Base-by-base conservation (phyloP, 2,329 filamentous ascomycete genomes). In the Hypoxylon sp. region DNA sequence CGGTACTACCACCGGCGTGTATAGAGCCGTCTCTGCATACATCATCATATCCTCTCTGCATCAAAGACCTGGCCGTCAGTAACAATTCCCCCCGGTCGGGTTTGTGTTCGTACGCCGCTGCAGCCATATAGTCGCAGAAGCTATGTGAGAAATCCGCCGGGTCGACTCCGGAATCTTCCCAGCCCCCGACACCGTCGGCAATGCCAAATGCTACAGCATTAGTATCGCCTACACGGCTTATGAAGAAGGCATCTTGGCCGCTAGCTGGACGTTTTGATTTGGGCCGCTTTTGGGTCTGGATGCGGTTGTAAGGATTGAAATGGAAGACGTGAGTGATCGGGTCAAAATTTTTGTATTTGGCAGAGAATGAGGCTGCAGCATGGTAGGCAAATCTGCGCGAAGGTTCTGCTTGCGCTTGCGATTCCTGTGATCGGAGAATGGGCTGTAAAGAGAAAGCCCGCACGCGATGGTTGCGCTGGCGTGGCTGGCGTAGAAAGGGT, bases 221-320 rank as follows among this genome's bases (percentile, higher is more conserved):
- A 1, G 86, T 87, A 69, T 89, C 87, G 56, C 92, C 93, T n/a
- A 98, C 84, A 23, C 90, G 89, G 76, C 91, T 88, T 74, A 96
- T 91, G 80, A 99, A 99, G 83, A 98, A 98, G 63, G 96, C 93
- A 85, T 99, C 96, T 80, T 99, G 94, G 14, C 96, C 96, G 55
- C 92, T 96, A 64, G 89, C 91, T 53, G 91, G 92, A 23, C 92
- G 89, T 68, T 83, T 85, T 72, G 82, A 84, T 77, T 89, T 88
- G 75, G 86, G 83, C 32, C 76, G 78, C 72, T 85, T 79, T 55
- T 83, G 83, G 65, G 82, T 84, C 67, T 85, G 86, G 70, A 86
- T 88, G 55, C 83, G 84, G 75, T 88, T 84, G 79, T 89, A 84
- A 1, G 89, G 89, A 70, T 91, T 89, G 82, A 93, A 94, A 76